These are phyloP conservation scores for Arctium minus DNA, from an alignment of 129 eudicot species.

Conservation along the genomic window DNA sequence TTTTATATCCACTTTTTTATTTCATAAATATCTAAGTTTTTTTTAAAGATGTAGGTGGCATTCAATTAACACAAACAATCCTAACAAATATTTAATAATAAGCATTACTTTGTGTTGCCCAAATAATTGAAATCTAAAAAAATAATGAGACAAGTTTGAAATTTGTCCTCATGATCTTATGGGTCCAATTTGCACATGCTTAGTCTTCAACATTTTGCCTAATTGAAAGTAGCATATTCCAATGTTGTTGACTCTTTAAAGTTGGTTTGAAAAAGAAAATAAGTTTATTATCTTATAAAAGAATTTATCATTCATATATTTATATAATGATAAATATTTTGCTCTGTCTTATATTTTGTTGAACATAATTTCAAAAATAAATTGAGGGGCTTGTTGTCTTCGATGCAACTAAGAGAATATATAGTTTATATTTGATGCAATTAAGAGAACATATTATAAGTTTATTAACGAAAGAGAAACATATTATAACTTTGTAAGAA, in stretches of 20 bases:
- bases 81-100: background rate
- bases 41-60: background rate
- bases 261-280: background rate
- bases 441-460: background rate
- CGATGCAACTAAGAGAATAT: background rate
- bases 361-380: background rate
- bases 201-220: slow-evolving; percentile 1
- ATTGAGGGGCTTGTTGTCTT: background rate
- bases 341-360: background rate
- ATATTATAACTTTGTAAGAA: too few relatives aligned
- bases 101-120: slow-evolving; percentile 4
- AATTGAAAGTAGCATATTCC: background rate
- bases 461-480: background rate
- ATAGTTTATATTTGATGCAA: too few relatives aligned
- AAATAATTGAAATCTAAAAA: slow-evolving; percentile 15
- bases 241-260: slow-evolving; percentile 12
- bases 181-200: slow-evolving; percentile 26
- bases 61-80: background rate
- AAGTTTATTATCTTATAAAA: background rate
- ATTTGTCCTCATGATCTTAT: slow-evolving; percentile 14
- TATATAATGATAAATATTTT: background rate
- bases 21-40: background rate
- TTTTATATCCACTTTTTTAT: background rate
- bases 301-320: background rate
- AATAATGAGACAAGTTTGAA: slow-evolving; percentile 13